Evolutionary conservation across 2,329 filamentous ascomycete species (phyloP), one percentile per base, ranked within the genome.

Genomic region (Arthrobotrys iridis): DNA sequence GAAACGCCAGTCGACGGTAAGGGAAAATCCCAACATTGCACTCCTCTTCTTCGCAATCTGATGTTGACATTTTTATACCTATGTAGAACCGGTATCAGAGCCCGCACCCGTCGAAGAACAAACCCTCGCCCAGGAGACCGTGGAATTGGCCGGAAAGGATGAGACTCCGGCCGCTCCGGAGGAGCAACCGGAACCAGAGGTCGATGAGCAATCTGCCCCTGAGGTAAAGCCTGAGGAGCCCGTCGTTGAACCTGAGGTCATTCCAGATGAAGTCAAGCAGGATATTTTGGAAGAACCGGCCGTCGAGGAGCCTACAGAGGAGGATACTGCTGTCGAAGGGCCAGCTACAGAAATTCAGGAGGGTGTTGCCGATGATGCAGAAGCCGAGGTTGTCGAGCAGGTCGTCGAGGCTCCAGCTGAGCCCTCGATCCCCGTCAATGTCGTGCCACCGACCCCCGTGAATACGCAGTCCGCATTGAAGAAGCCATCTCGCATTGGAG

Each of bases 381-480:
- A 45, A 45, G 13, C 66, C 10, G 66, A 71, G 13, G 40, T 64
- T 22, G 41, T 60, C n/a, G 64, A 68, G 15, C 52, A 68, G 18
- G 45, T 55, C 22, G 18, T 64, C 3, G 66, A 71, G 26, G 57
- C 58, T 10, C 55, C 57, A 20, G 58, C 57, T 2, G 70, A 67
- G 15, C 33, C 67, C 26, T 63, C 60, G n/a, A 70, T 76, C 40
- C 48, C 64, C 2, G 50, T 68, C 24, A 70, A 70, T 13, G 58
- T 76, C n/a, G 26, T 64, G 35, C 72, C 72, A 30, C 72, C 72
- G 5, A 76, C 72, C 11, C 72, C 72, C 3, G 50, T 70, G 3
- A 55, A 55, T n/a, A 30, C 50, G 10, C 50, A 55, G 15, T 28
- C 50, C 1, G 18, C 50, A n/a, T 3, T 30, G 2, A 55, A 55